phyloP scores from a whole-genome alignment of 768 basidiomycete species.

The Lentinula guzmanii region DNA sequence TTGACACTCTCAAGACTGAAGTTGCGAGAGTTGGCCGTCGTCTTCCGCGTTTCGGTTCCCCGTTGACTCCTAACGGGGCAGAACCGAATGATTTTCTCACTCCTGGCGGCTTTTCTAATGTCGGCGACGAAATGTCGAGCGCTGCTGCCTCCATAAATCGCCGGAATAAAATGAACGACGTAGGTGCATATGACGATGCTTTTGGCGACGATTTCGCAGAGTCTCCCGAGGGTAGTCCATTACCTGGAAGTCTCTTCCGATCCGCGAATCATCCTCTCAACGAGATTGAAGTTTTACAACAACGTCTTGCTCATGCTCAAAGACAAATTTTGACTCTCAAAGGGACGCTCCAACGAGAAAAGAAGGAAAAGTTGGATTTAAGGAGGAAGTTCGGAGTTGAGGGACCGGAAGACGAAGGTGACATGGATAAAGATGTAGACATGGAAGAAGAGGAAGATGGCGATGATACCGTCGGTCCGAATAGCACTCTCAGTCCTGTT shows the following conservation, averaged over 20 bases:
- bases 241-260: conserved; percentile 47
- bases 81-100: conserved; percentile 45
- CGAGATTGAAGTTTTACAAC: conserved; percentile 77
- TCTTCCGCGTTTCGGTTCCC: conserved; percentile 63
- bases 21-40: conserved; percentile 56
- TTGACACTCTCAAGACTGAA: conserved; percentile 75
- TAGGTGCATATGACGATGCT: conserved; percentile 45
- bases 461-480: not conserved
- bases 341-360: conserved; percentile 74
- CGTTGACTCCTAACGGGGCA: conserved; percentile 60
- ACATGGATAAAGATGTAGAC: conserved; percentile 15
- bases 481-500: not conserved
- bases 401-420: conserved; percentile 19
- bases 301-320: conserved; percentile 81
- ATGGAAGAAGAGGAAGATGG: conserved; percentile 17
- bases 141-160: conserved; percentile 56
- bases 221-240: conserved; percentile 59
- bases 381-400: conserved; percentile 45
- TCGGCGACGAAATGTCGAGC: conserved; percentile 65
- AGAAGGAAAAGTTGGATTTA: conserved; percentile 70
- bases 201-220: conserved; percentile 41
- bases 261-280: conserved; percentile 71
- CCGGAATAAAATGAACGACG: conserved; percentile 23
- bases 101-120: conserved; percentile 47
- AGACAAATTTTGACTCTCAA: conserved; percentile 81